Conservation (phyloP, 2,329 filamentous ascomycete species). For the Alternaria brassicae region DNA sequence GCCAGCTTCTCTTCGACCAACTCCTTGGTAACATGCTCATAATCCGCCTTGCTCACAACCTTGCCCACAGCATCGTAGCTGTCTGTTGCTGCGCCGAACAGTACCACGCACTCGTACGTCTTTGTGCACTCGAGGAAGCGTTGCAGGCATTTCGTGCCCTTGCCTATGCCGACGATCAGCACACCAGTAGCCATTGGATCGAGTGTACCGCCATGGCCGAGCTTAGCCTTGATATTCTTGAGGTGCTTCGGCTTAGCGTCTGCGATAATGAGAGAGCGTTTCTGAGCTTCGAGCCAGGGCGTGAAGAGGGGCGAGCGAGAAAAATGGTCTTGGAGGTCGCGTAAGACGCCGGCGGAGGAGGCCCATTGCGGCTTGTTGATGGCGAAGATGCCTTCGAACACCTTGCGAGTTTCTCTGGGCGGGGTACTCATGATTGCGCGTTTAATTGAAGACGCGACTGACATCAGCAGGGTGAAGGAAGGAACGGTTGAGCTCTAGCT, state of each 20-base stretch:
- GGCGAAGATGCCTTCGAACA: conserved; percentile 72
- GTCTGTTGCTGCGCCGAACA: conserved; percentile 93
- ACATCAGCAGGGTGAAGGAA: conserved; percentile 29
- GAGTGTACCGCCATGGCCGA: conserved; percentile 94
- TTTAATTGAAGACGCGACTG: conserved; percentile 20
- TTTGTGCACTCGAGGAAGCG: conserved; percentile 89
- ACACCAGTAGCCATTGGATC: conserved; percentile 95
- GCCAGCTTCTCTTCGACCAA: conserved; percentile 78
- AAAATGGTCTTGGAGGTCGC: conserved; percentile 84
- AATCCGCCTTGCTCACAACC: conserved; percentile 75
- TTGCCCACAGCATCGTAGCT: conserved; percentile 89
- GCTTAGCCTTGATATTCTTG: conserved; percentile 72
- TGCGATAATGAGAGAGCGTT: conserved; percentile 63
- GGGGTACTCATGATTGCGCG: conserved; percentile 35
- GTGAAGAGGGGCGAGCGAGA: conserved; percentile 80
- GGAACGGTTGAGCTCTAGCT: conserved; percentile 6
- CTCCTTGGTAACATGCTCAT: conserved; percentile 81
- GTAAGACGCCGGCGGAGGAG: conserved; percentile 88
- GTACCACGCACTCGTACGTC: conserved; percentile 84
- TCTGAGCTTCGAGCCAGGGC: conserved; percentile 74
- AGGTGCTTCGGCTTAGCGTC: conserved; percentile 63
- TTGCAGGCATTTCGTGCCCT: conserved; percentile 81
- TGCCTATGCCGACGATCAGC: conserved; percentile 85
- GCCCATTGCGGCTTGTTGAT: conserved; percentile 91
- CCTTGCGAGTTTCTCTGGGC: conserved; percentile 49